A percentile compares a stretch with the other conserved stretches of the same genome.
Evolutionary conservation across 441 rosid genomes (phyloP).

Genomic region (Bruguiera hainesii): DNA sequence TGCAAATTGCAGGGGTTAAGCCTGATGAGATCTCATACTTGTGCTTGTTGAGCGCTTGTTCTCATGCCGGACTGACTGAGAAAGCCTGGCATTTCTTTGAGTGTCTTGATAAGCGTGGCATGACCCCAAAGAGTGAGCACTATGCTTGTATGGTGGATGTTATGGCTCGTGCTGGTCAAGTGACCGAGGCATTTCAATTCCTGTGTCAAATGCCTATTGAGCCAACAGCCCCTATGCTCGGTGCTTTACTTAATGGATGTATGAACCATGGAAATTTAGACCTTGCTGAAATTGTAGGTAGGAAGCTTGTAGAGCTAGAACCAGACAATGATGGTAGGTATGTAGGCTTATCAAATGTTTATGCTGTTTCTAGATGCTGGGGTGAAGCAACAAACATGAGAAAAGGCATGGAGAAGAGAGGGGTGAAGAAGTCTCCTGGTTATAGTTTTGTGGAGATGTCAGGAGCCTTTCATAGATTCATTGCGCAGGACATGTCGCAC

Average conservation of each 20-base stretch:
- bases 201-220: slow-evolving; percentile 44
- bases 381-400: slow-evolving; percentile 58
- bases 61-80: slow-evolving; percentile 67
- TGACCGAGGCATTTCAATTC: slow-evolving; percentile 55
- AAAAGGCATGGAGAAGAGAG: slow-evolving; percentile 69
- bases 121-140: slow-evolving; percentile 60
- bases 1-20: slow-evolving; percentile 43
- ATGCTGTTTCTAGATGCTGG: slow-evolving; percentile 50
- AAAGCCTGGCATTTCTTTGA: slow-evolving; percentile 63
- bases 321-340: slow-evolving; percentile 72
- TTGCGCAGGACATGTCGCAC: slow-evolving; percentile 65
- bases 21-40: slow-evolving; percentile 75
- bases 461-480: slow-evolving; percentile 49
- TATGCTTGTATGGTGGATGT: slow-evolving; percentile 83
- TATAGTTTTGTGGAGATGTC: slow-evolving; percentile 51
- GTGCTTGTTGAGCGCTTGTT: slow-evolving; percentile 70
- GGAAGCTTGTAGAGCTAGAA: slow-evolving; percentile 61
- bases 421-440: slow-evolving; percentile 67
- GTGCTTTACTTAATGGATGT: slow-evolving; percentile 73
- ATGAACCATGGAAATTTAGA: slow-evolving; percentile 54
- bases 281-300: slow-evolving; percentile 62
- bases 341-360: slow-evolving; percentile 56
- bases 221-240: slow-evolving; percentile 65
- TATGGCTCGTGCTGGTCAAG: slow-evolving; percentile 63
- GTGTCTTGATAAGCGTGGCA: slow-evolving; percentile 36